These are phyloP conservation scores for Rosa rugosa DNA, from an alignment of 306 rosid species.

Conservation along the genomic window DNA sequence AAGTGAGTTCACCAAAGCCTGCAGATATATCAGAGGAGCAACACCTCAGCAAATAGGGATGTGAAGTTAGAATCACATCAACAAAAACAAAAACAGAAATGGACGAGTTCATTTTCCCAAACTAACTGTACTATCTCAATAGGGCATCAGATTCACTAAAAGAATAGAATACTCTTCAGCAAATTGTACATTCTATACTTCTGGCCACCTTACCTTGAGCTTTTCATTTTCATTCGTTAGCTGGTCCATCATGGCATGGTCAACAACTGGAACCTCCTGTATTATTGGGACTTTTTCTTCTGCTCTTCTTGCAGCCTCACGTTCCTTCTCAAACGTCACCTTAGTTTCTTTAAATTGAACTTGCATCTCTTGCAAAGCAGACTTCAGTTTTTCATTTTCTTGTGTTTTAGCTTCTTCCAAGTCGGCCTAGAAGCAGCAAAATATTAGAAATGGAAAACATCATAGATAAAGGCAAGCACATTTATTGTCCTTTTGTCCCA, in stretches of 20 bases:
- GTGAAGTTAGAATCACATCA: slow-evolving; percentile 1
- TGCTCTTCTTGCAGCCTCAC: slow-evolving; percentile 64
- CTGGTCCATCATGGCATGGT: slow-evolving; percentile 70
- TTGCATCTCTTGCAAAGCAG: slow-evolving; percentile 85
- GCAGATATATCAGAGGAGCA: slow-evolving; percentile 38
- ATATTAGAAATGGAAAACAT: slow-evolving; percentile 26
- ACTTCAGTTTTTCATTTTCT: slow-evolving; percentile 83
- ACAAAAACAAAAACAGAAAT: not conserved
- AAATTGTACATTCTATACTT: slow-evolving; percentile 18
- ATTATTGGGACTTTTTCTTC: slow-evolving; percentile 65
- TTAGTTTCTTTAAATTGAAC: slow-evolving; percentile 79
- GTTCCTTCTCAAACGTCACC: slow-evolving; percentile 69
- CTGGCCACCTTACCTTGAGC: slow-evolving; percentile 72
- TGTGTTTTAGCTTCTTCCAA: slow-evolving; percentile 86
- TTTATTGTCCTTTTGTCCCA: not conserved
- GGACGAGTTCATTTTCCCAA: not conserved
- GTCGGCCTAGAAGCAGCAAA: slow-evolving; percentile 55
- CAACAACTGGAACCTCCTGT: slow-evolving; percentile 96
- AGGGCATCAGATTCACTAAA: not conserved
- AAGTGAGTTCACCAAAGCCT: slow-evolving; percentile 86
- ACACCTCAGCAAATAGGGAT: slow-evolving; percentile 28
- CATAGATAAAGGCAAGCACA: not conserved
- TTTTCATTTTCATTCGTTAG: slow-evolving; percentile 86
- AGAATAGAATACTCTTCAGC: not conserved
- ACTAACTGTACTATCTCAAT: slow-evolving; percentile 6